Evolutionary conservation across 78 protist species (phyloP), one percentile per base, ranked within the genome.

Genomic region (Andalucia godoyi): DNA sequence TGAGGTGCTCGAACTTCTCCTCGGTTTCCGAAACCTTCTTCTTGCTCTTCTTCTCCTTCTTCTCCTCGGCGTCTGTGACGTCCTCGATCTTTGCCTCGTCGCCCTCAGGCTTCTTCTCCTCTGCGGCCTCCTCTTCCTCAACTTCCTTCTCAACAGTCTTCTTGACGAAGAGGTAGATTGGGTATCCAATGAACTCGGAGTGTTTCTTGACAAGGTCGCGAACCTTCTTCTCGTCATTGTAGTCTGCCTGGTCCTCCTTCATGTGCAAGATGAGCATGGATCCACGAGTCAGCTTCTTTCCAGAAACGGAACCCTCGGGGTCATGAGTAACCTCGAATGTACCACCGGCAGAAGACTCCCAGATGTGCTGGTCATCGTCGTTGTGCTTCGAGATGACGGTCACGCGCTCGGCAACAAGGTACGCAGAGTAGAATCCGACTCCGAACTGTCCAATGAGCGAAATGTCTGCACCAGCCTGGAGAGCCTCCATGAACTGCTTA

Each of bases 351-450:
- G 89, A 30, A 8, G 98, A 92, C 78, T 85, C 91, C 99, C 99
- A 97, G 61, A 87, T 74, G 74, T 94, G 83, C 72, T 80, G 90
- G 70, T 93, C 98, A 75, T 98, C 99, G 67, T 94, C 98, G 71
- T 94, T 92, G 95, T 85, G 66, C 95, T 98, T 98, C 49, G 97
- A 79, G 66, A 63, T 67, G 33, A 98, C 99, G 2, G 34, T 39
- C 33, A 98, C 99, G 12, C 57, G 29, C 79, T 98, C 96, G 51
- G 99, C 98, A 42, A 96, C 98, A 15, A 98, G 89, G 92, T 83
- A 98, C 32, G 99, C 97, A 36, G 98, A 93, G 90, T 98, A 98
- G 95, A 98, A 98, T 36, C 99, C 99, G 54, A 98, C 99, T 83
- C 99, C 99, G 74, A 98, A 98, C 79, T 98, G 99, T 21, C 99